Evolutionary conservation across 768 basidiomycete genomes (phyloP).

Genomic region (Gelatoporia subvermispora): DNA sequence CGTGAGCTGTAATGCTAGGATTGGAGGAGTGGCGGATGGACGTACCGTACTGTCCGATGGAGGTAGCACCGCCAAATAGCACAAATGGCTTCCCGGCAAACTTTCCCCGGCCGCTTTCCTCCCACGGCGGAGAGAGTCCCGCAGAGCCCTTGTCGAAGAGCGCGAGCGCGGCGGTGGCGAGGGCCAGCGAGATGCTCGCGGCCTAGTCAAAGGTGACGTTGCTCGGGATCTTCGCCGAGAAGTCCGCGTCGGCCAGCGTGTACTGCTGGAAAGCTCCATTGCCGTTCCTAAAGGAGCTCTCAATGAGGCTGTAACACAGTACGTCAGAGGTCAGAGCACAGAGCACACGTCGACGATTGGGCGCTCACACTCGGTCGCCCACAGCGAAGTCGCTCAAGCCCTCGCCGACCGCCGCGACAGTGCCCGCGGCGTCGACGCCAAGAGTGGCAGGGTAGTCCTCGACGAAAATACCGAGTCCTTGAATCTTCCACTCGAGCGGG

Average conservation of each 20-base stretch:
- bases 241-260: slow-evolving; percentile 7
- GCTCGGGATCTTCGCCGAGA: slow-evolving; percentile 12
- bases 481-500: slow-evolving; percentile 26
- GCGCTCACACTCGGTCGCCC: slow-evolving; percentile 29
- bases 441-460: slow-evolving; percentile 17
- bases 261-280: slow-evolving; percentile 15
- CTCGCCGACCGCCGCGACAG: slow-evolving; percentile 27
- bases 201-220: slow-evolving; percentile 11
- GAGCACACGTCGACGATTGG: background rate
- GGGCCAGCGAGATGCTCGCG: slow-evolving; percentile 6
- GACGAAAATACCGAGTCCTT: slow-evolving; percentile 17
- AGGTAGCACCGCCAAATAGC: slow-evolving; percentile 23
- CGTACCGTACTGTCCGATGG: slow-evolving; percentile 28
- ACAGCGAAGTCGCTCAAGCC: slow-evolving; percentile 27
- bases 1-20: no score
- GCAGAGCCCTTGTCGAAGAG: slow-evolving; percentile 7
- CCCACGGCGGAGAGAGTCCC: slow-evolving; percentile 7
- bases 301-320: background rate
- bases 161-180: slow-evolving; percentile 8
- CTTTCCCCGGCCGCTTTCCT: slow-evolving; percentile 3
- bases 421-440: slow-evolving; percentile 16
- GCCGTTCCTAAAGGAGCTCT: slow-evolving; percentile 1
- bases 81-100: slow-evolving; percentile 17
- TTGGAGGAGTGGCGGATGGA: background rate
- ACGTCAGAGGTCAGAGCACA: background rate